Conservation (phyloP, 176 grass and related monocot species). For the Bromus sterilis region DNA sequence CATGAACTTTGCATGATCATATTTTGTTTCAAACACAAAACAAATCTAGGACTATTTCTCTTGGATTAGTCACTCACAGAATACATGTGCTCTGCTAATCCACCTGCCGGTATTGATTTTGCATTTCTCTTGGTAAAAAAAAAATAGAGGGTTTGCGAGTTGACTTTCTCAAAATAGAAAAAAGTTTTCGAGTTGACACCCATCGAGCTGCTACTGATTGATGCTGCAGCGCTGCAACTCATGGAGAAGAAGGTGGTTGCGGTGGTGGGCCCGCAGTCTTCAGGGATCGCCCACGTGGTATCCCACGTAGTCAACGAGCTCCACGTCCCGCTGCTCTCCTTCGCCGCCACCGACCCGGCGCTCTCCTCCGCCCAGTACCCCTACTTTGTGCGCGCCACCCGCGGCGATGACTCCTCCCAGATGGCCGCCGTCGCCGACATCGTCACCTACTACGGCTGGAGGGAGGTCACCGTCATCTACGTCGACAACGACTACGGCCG, state of each 20-base stretch:
- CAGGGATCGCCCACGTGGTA: constrained; percentile 60
- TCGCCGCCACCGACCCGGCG: constrained; percentile 79
- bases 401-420: constrained; percentile 49
- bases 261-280: constrained; percentile 77
- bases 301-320: constrained; percentile 65
- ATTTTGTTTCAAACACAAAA: too few relatives aligned
- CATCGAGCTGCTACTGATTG: too few relatives aligned
- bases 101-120: neutral
- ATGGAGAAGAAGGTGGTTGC: constrained; percentile 59
- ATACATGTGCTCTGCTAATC: too few relatives aligned
- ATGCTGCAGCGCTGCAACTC: constrained; percentile 43
- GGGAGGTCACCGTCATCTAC: constrained; percentile 63
- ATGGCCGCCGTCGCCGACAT: constrained; percentile 67
- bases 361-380: constrained; percentile 66
- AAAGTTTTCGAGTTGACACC: too few relatives aligned
- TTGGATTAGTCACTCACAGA: too few relatives aligned
- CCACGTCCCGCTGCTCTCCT: constrained; percentile 68
- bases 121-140: too few relatives aligned
- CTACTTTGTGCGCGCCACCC: constrained; percentile 57
- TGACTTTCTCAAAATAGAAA: too few relatives aligned
- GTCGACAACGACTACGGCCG: constrained; percentile 74
- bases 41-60: too few relatives aligned
- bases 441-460: constrained; percentile 46
- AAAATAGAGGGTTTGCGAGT: too few relatives aligned
- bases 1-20: neutral